Evolutionary conservation across 495 filamentous ascomycete species (phyloP).

Genomic region (Penicillium silybi): DNA sequence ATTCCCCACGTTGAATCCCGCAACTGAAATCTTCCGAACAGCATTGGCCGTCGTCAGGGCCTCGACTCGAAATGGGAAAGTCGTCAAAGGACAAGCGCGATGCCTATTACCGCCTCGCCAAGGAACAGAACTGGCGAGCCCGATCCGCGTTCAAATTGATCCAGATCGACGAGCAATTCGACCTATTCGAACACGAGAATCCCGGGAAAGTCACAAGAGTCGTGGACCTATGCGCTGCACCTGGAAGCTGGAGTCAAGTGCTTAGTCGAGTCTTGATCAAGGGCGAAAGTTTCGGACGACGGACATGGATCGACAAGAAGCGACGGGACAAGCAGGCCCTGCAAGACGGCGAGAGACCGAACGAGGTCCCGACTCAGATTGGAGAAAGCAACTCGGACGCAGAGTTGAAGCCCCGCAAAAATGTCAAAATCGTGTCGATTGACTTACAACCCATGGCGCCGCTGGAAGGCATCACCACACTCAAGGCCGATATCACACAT

Average conservation of each 20-base stretch:
- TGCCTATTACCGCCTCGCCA: conserved; percentile 94
- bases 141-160: conserved; percentile 95
- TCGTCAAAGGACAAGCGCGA: conserved; percentile 99
- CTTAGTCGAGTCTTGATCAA: conserved; percentile 89
- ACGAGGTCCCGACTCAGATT: conserved; percentile 17
- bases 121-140: conserved; percentile 97
- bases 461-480: conserved; percentile 82
- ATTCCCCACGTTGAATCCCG: conserved; percentile 26
- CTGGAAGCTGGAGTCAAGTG: conserved; percentile 95
- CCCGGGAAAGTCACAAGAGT: conserved; percentile 75
- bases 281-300: conserved; percentile 80
- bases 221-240: conserved; percentile 93
- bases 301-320: conserved; percentile 80
- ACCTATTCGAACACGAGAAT: conserved; percentile 68
- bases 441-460: conserved; percentile 95
- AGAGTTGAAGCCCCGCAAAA: conserved; percentile 55
- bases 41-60: not conserved
- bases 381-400: conserved; percentile 29
- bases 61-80: conserved; percentile 69
- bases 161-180: conserved; percentile 95
- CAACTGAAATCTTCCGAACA: conserved; percentile 4
- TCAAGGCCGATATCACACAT: conserved; percentile 95
- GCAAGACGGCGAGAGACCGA: conserved; percentile 31
- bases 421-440: conserved; percentile 91
- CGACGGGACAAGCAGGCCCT: conserved; percentile 46